Evolutionary conservation across 78 protist genomes (phyloP).

Genomic region (Speleostelium caveatum): DNA sequence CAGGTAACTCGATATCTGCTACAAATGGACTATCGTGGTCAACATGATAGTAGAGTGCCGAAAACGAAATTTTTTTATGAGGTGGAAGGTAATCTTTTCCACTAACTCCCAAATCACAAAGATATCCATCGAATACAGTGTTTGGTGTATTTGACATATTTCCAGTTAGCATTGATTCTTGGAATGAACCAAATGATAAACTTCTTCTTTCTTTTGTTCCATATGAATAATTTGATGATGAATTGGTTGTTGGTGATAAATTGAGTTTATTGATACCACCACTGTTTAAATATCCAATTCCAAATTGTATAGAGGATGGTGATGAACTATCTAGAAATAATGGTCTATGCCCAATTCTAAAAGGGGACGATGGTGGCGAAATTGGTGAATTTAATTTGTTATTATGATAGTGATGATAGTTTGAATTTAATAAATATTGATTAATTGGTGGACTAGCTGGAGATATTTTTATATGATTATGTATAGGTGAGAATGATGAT

Average conservation of each 20-base stretch:
- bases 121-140: conserved; percentile 66
- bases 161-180: conserved; percentile 56
- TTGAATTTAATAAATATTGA: conserved; percentile 27
- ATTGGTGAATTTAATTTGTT: background rate
- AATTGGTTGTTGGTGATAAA: background rate
- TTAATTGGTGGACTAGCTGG: conserved; percentile 35
- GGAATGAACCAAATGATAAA: conserved; percentile 72
- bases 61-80: conserved; percentile 65
- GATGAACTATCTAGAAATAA: conserved; percentile 38
- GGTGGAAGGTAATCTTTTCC: conserved; percentile 77
- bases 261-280: background rate
- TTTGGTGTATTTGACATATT: conserved; percentile 74
- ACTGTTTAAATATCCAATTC: background rate
- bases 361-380: conserved; percentile 65
- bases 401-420: background rate
- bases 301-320: background rate
- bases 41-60: conserved; percentile 56
- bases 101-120: conserved; percentile 41
- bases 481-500: conserved; percentile 36
- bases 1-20: conserved; percentile 46
- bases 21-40: conserved; percentile 73
- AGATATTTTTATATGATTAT: conserved; percentile 4
- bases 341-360: conserved; percentile 54
- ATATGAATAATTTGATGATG: background rate
- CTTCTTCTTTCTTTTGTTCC: background rate